Evolutionary conservation across 768 basidiomycete species (phyloP).

Genomic region (Agaricus subrufescens): DNA sequence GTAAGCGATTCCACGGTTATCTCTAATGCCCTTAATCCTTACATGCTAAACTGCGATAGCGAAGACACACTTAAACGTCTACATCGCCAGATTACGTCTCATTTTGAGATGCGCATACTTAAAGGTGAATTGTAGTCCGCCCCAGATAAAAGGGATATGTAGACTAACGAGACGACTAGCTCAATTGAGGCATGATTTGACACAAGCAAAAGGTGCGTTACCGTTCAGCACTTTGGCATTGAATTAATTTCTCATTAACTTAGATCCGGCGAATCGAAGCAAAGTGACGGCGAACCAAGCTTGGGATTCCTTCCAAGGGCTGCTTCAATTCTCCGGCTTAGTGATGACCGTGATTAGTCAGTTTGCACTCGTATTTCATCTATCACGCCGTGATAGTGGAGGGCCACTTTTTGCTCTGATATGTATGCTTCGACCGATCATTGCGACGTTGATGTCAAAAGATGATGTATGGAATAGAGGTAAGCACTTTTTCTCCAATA

Average conservation of each 20-base stretch:
- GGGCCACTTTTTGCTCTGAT: too few species aligned
- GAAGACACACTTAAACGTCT: background rate
- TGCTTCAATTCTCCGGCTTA: background rate
- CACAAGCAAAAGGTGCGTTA: background rate
- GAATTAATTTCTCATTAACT: background rate
- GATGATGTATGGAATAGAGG: background rate
- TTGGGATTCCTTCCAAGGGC: background rate
- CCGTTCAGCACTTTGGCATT: background rate
- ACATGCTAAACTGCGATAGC: background rate
- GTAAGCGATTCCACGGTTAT: too few species aligned
- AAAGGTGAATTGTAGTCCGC: background rate
- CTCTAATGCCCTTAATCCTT: background rate
- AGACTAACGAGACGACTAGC: background rate
- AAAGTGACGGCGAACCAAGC: background rate
- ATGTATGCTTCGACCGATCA: background rate
- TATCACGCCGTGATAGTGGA: background rate
- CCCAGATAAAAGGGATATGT: background rate
- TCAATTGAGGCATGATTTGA: background rate
- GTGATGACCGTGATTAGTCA: too few species aligned
- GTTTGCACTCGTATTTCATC: background rate
- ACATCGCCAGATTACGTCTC: background rate
- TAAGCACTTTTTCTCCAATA: background rate
- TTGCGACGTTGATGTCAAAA: background rate
- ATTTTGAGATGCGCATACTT: background rate
- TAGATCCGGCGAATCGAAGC: background rate